These are phyloP conservation scores for Colletotrichum navitas DNA, from an alignment of 2,329 filamentous ascomycete species.

Conservation along the genomic window DNA sequence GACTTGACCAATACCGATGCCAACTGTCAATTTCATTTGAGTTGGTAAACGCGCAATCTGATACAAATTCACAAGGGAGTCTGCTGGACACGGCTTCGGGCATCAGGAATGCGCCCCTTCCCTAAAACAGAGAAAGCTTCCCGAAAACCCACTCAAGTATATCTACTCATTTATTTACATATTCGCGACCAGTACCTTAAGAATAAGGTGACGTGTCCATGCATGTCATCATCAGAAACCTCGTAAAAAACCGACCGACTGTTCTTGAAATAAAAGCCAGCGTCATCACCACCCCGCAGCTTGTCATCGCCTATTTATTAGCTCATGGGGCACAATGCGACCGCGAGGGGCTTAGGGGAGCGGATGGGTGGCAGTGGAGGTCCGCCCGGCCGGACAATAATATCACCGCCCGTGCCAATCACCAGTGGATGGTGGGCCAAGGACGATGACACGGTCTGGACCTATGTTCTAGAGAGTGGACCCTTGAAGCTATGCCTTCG, in stretches of 20 bases:
- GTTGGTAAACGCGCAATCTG: conserved; percentile 38
- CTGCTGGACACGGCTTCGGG: neutral
- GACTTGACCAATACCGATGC: conserved; percentile 24
- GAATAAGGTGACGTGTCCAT: neutral
- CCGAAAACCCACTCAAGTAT: neutral
- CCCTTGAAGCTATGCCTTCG: conserved; percentile 37
- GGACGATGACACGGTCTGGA: conserved; percentile 20
- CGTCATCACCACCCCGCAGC: conserved; percentile 33
- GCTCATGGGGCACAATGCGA: conserved; percentile 20
- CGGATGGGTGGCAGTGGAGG: neutral
- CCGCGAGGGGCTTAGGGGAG: conserved; percentile 11
- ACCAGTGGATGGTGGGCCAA: neutral
- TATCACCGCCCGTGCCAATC: conserved; percentile 35
- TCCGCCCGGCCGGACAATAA: conserved; percentile 33
- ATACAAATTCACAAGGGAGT: conserved; percentile 29
- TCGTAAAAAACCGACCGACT: neutral
- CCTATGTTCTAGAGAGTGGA: conserved; percentile 32
- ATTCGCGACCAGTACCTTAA: neutral
- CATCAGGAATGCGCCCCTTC: neutral
- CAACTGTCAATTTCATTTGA: conserved; percentile 23
- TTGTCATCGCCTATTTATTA: neutral
- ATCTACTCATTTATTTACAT: neutral
- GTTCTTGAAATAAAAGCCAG: neutral
- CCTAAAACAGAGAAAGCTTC: neutral
- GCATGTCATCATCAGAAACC: neutral